Evolutionary conservation across 2,329 filamentous ascomycete genomes (phyloP), one percentile per base, ranked within the genome.

Genomic region (Pseudofabraea citricarpa): DNA sequence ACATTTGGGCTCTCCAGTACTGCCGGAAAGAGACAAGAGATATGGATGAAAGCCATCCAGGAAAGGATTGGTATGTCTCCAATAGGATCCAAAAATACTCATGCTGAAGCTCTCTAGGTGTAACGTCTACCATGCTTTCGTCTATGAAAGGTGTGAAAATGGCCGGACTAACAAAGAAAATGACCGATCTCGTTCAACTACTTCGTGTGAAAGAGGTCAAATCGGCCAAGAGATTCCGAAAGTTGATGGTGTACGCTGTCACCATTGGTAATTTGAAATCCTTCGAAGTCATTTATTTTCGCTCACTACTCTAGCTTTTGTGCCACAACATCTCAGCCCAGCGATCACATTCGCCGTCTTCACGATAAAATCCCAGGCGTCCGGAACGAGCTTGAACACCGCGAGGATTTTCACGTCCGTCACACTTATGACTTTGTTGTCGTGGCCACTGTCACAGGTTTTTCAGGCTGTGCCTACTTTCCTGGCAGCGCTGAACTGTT

Each of bases 141-240:
- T 36, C 33, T 9, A 49, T 56, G 48, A 54, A 41, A 19, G 53
- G 49, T 5, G 50, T 56, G 37, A 56, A 56, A 38, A 54, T 55
- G 51, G 44, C 50, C 21, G 54, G 54, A 8, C 49, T 69, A 2
- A 58, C 56, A 2, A 55, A 60, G 23, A 60, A 54, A 20, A 53
- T 67, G 22, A 47, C 53, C 5, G 21, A 45, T 1, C 47, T 54
- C 9, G 26, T 39, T 5, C 23, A 24, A 22, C 3, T 6, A 12
- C 19, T 39, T 8, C n/a, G 36, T 13, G 2, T 62, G 0, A 70
- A 23, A 24, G 36, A 39, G 72, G 0, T 77, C 72, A 32, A 55
- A 68, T 0, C 67, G 69, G 0, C 73, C 74, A 0, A 60, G 78
- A 5, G 63, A 65, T 35, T 32, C 20, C 39, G 39, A 22, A 12